Evolutionary conservation across 75 land plant species (phyloP), one percentile per base, ranked within the genome.

Genomic region (Isoetes taiwanensis): DNA sequence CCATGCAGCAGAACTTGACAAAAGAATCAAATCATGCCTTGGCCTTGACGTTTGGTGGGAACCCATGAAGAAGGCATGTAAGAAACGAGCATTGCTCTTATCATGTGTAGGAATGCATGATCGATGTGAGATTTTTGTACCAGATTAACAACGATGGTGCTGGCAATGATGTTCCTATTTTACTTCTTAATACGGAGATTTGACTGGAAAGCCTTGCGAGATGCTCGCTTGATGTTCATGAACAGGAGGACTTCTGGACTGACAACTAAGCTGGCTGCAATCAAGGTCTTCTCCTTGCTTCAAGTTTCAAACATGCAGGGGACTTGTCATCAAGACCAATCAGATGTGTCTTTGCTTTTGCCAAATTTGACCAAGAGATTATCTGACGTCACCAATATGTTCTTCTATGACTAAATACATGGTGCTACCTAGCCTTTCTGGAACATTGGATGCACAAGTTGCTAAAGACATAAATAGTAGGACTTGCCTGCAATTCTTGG

Each of bases 21-120:
- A 58, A 17, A 43, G 74, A 34, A 24, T 71, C 43, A 52, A 71
- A 25, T 71, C 68, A 28, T 71, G 68, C 31, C 42, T 71, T 20
- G 68, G 59, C 5, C 32, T 64, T 39, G 74, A 71, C 54, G 69
- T 30, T 24, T 71, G 74, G 74, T 71, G 68, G 74, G 69, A 71
- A 59, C 74, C 74, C 0, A 38, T 65, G 10, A 63, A 64, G 28
- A 52, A 70, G 72, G 72, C 64, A n/a, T n/a, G n/a, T n/a, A n/a
- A n/a, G n/a, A n/a, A n/a, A n/a, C n/a, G n/a, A n/a, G n/a, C n/a
- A n/a, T n/a, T n/a, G n/a, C n/a, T n/a, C n/a, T n/a, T n/a, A 9
- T 48, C 19, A 17, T 48, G 10, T 11, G 52, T 8, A 19, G 17
- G 52, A 10, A 37, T 37, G n/a, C n/a, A n/a, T n/a, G n/a, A n/a